Conservation (phyloP, 2,329 filamentous ascomycete species). For the Aspergillus calidoustus region DNA sequence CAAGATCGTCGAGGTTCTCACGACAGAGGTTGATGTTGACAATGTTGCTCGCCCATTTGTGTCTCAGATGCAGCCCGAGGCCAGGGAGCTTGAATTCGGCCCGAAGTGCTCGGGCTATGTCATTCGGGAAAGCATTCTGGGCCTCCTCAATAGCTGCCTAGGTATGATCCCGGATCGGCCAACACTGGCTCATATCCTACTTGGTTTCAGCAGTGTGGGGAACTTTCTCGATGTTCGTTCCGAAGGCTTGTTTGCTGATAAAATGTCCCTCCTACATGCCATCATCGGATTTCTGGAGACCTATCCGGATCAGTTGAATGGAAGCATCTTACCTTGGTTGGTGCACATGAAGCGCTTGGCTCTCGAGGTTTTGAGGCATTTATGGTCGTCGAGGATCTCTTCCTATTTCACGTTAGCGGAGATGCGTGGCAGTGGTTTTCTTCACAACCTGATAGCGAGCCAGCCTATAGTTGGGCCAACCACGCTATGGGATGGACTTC, state of each 20-base stretch:
- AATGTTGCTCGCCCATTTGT: constrained; percentile 77
- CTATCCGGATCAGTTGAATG: constrained; percentile 67
- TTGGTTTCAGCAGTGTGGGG: constrained; percentile 82
- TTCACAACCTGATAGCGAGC: constrained; percentile 75
- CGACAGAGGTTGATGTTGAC: constrained; percentile 77
- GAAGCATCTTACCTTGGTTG: constrained; percentile 68
- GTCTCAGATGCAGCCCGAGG: constrained; percentile 65
- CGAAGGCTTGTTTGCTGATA: constrained; percentile 71
- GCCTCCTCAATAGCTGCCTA: constrained; percentile 83
- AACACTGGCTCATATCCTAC: constrained; percentile 85
- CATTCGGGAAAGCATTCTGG: constrained; percentile 81
- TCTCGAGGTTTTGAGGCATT: constrained; percentile 74
- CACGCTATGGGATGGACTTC: constrained; percentile 74
- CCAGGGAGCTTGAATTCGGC: constrained; percentile 74
- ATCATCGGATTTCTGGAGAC: constrained; percentile 73
- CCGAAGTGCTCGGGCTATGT: constrained; percentile 73
- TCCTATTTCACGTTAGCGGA: constrained; percentile 75
- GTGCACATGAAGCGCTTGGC: constrained; percentile 70
- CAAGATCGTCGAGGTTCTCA: constrained; percentile 85
- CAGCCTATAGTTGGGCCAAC: constrained; percentile 72
- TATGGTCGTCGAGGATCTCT: constrained; percentile 85
- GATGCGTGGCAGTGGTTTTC: constrained; percentile 76
- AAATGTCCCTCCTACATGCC: constrained; percentile 80
- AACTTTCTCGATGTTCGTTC: constrained; percentile 70
- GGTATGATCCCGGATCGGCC: constrained; percentile 75